These are phyloP conservation scores for Talaromyces atroroseus DNA, from an alignment of 2,329 filamentous ascomycete genomes.

Conservation along the genomic window DNA sequence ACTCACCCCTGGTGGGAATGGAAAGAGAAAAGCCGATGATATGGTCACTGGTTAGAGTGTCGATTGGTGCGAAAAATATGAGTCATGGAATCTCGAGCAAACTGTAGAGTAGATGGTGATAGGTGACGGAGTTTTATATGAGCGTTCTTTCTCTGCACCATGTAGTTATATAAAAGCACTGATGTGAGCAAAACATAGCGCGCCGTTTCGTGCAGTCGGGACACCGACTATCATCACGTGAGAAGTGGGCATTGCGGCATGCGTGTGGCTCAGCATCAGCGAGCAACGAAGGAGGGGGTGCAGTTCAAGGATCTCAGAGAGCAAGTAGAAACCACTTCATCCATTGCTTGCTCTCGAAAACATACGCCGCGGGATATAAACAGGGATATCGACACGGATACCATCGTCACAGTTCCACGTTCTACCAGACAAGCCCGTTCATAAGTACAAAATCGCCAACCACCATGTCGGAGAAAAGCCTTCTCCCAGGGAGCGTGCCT, in stretches of 20 bases:
- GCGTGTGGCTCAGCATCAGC: background rate
- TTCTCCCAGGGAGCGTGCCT: conserved; percentile 1
- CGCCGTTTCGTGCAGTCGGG: no score
- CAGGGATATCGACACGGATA: background rate
- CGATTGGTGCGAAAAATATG: background rate
- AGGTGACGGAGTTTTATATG: background rate
- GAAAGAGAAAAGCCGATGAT: conserved; percentile 13
- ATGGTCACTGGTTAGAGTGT: background rate
- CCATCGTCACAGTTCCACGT: background rate
- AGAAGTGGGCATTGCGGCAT: background rate
- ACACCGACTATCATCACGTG: background rate
- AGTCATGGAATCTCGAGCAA: background rate
- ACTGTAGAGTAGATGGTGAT: background rate
- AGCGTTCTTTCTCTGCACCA: no score
- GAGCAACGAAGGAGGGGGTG: background rate
- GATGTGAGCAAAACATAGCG: no score
- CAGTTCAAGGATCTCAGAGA: background rate
- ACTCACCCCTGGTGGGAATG: background rate
- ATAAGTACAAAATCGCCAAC: background rate
- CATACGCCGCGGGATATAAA: no score
- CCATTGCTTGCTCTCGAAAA: no score
- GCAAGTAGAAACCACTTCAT: no score
- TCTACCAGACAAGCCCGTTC: no score
- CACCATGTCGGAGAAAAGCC: conserved; percentile 12
- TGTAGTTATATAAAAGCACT: no score